phyloP scores from a whole-genome alignment of 371 early-diverging fungal species.

The Mortierella sp. region DNA sequence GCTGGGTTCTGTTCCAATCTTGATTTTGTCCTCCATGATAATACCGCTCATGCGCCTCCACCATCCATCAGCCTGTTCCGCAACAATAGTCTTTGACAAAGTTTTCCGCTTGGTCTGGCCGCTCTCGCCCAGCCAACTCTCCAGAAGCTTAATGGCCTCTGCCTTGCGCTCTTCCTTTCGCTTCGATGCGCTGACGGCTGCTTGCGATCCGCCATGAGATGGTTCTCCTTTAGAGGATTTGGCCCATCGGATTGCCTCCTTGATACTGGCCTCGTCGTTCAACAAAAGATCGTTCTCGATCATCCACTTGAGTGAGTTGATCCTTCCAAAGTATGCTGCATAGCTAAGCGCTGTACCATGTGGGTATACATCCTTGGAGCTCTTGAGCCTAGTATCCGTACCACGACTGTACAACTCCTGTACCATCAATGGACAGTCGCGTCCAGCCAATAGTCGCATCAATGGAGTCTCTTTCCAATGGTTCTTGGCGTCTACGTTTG shows the following conservation, averaged over 20 bases:
- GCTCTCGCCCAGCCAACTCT: conserved; percentile 40
- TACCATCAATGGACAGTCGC: conserved; percentile 51
- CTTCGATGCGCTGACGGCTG: conserved; percentile 14
- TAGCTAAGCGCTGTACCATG: conserved; percentile 45
- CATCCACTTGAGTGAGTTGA: conserved; percentile 51
- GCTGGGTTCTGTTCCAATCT: not conserved
- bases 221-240: conserved; percentile 42
- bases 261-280: conserved; percentile 46
- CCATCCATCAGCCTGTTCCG: conserved; percentile 35
- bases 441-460: conserved; percentile 43
- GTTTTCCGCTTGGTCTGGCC: conserved; percentile 36
- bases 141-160: conserved; percentile 36
- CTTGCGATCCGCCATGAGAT: conserved; percentile 15
- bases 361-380: conserved; percentile 52
- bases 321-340: conserved; percentile 49
- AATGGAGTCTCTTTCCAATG: conserved; percentile 51
- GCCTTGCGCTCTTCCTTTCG: conserved; percentile 42
- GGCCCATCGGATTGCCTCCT: conserved; percentile 54
- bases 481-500: conserved; percentile 50
- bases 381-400: conserved; percentile 43
- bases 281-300: conserved; percentile 44
- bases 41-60: conserved; percentile 48
- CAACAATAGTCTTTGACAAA: conserved; percentile 24
- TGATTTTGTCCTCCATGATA: conserved; percentile 9
- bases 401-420: conserved; percentile 52